Base-by-base conservation (phyloP, 1,284 basidiomycete species). In the Cronartium quercuum region DNA sequence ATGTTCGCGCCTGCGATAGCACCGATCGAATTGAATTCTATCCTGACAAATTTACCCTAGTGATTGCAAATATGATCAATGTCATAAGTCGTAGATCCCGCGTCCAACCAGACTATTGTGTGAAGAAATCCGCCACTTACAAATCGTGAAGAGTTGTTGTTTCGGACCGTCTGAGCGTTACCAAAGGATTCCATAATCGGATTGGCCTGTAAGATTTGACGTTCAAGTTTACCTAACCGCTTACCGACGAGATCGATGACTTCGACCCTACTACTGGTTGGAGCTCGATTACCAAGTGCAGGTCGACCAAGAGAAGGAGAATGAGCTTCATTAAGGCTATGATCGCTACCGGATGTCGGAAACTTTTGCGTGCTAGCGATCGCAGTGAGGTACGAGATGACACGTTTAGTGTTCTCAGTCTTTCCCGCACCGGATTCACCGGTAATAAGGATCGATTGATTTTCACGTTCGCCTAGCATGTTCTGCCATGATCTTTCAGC, bases 391-490 rank as follows among this genome's bases (percentile, higher is more conserved):
- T 98, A 99, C 82, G 98, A 96, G 76, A 99, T 99, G 80, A 98
- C 95, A 81, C 98, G 98, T 86, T 99, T 98, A 15, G 96, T 99
- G 83, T 95, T 98, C 82, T 98, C 96, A 0, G 96, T 99, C 86
- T 98, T 99, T 61, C 96, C 96, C 1, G 96, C 96, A 57, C 96
- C 96, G 2, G 96, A 98, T 85, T 98, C 96, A 71, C 96, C 96
- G 3, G 95, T 98, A 83, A 99, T 97, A 67, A 99, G 87, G 77
- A 99, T 93, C 80, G 92, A 95, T 83, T 99, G 96, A 79, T 94
- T 94, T 84, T 98, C 95, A 68, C 93, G 87, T 82, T 96, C 93
- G 77, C 95, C 92, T 37, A 95, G 90, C 91, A 99, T 98, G 82
- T 94, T 95, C 77, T 95, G 88, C 95, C 96, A 98, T 38, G 96